phyloP scores from a whole-genome alignment of 306 rosid species.

The Citrullus amarus region DNA sequence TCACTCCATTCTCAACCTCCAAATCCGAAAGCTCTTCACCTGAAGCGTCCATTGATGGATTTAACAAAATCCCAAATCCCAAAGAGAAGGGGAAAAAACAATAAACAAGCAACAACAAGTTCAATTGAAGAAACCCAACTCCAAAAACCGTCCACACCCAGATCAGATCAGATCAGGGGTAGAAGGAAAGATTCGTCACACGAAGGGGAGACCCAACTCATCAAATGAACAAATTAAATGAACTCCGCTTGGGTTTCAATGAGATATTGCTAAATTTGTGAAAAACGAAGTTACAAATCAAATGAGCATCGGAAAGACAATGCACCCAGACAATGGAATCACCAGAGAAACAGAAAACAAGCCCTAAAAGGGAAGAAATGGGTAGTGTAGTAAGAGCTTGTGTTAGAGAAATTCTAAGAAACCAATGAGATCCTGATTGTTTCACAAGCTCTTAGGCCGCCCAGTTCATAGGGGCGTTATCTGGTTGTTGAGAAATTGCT shows the following conservation, averaged over 20 bases:
- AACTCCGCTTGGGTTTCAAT: neutral
- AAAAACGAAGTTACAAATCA: neutral
- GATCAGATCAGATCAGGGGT: conserved; percentile 8
- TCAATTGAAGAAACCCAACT: neutral
- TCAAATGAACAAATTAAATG: neutral
- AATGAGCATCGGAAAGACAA: neutral
- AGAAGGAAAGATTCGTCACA: neutral
- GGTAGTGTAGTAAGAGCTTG: neutral
- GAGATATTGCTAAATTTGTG: neutral
- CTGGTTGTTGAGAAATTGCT: neutral
- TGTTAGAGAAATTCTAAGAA: neutral
- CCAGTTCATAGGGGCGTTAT: neutral
- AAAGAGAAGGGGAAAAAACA: neutral
- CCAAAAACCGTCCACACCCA: conserved; percentile 2
- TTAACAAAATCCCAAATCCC: conserved; percentile 15
- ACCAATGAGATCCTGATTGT: neutral
- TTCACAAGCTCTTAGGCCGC: neutral
- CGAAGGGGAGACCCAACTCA: neutral
- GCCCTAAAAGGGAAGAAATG: neutral
- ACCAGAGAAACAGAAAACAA: neutral
- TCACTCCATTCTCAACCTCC: conserved; percentile 55
- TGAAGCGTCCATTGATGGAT: conserved; percentile 65
- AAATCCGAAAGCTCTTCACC: conserved; percentile 47
- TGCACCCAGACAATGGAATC: neutral
- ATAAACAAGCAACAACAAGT: neutral